A percentile compares a stretch with the other conserved stretches of the same genome.
phyloP scores from a whole-genome alignment of 1,284 basidiomycete genomes.

The Leucoagaricus sp. region DNA sequence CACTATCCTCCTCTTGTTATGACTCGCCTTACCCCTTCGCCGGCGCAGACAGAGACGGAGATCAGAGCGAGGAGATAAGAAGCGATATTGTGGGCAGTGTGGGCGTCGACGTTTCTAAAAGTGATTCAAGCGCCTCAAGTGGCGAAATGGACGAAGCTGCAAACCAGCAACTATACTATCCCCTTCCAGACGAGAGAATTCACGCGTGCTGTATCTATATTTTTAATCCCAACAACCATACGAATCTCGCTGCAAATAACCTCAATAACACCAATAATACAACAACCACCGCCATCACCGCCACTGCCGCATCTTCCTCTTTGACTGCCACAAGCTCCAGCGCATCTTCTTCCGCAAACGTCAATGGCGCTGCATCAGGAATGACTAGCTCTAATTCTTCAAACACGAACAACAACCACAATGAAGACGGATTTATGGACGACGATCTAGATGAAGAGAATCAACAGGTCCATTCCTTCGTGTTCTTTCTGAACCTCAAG shows the following conservation, averaged over 20 bases:
- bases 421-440: background rate
- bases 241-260: background rate
- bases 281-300: too few relatives aligned
- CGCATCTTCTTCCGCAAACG: background rate
- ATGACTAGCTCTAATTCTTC: background rate
- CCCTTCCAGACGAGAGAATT: slow-evolving; percentile 45
- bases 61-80: too few relatives aligned
- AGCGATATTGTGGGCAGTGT: too few relatives aligned
- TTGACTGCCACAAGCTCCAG: background rate
- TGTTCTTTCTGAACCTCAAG: slow-evolving; percentile 49
- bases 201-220: slow-evolving; percentile 49
- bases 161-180: slow-evolving; percentile 39
- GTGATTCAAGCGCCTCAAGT: too few relatives aligned
- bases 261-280: too few relatives aligned
- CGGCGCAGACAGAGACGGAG: too few relatives aligned
- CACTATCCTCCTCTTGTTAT: background rate
- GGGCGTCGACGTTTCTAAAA: too few relatives aligned
- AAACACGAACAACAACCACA: background rate
- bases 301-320: background rate
- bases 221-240: slow-evolving; percentile 31
- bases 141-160: background rate
- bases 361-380: background rate
- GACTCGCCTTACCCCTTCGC: background rate
- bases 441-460: slow-evolving; percentile 12
- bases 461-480: slow-evolving; percentile 36